These are phyloP conservation scores for Aspergillus carlsbadensis DNA, from an alignment of 495 filamentous ascomycete species.

Conservation along the genomic window DNA sequence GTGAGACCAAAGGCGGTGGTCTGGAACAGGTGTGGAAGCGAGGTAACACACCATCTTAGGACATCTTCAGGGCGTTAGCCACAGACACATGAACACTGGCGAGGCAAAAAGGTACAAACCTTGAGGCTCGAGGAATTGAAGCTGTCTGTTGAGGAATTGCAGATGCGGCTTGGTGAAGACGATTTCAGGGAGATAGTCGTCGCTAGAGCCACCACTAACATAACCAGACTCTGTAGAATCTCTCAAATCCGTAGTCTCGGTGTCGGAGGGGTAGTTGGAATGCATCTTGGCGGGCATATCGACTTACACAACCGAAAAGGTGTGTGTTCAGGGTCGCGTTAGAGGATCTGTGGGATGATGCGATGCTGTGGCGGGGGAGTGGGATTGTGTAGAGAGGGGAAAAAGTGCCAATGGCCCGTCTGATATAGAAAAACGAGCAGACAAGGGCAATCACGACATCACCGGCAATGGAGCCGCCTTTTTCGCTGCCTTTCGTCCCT, in stretches of 20 bases:
- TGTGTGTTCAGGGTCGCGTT: background rate
- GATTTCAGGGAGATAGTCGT: slow-evolving; percentile 67
- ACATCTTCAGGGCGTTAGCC: slow-evolving; percentile 60
- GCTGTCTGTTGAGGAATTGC: slow-evolving; percentile 82
- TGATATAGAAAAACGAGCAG: slow-evolving; percentile 30
- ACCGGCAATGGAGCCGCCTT: slow-evolving; percentile 22
- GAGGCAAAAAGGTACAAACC: slow-evolving; percentile 40
- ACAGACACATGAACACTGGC: slow-evolving; percentile 7
- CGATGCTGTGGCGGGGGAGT: slow-evolving; percentile 12
- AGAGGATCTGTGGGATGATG: background rate
- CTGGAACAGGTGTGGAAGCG: slow-evolving; percentile 90
- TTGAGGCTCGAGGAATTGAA: slow-evolving; percentile 77
- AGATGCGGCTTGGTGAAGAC: slow-evolving; percentile 88
- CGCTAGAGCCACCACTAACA: slow-evolving; percentile 69
- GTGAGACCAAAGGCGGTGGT: slow-evolving; percentile 97
- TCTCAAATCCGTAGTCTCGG: slow-evolving; percentile 35
- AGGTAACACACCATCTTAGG: slow-evolving; percentile 85
- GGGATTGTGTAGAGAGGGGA: slow-evolving; percentile 17
- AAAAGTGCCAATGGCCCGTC: slow-evolving; percentile 26
- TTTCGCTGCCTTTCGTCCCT: slow-evolving; percentile 27
- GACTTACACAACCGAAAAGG: slow-evolving; percentile 13
- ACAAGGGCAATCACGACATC: slow-evolving; percentile 40
- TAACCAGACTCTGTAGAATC: slow-evolving; percentile 80
- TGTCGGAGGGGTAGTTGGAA: slow-evolving; percentile 38
- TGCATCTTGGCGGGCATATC: slow-evolving; percentile 45